Conservation (phyloP, 495 filamentous ascomycete genomes). For the Lentithecium fluviatile region DNA sequence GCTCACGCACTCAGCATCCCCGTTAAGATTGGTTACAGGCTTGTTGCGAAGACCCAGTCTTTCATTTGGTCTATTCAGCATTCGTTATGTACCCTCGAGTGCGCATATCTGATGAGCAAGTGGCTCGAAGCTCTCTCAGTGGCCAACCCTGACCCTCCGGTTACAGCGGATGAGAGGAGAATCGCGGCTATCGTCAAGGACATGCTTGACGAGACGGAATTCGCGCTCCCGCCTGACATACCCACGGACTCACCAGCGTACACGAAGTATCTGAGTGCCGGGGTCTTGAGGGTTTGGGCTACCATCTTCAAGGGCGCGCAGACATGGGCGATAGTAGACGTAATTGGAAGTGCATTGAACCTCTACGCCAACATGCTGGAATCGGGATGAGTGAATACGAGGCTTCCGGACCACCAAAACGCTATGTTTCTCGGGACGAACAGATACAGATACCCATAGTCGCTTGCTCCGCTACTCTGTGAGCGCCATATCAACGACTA, state of each 20-base stretch:
- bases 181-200: slow-evolving; percentile 66
- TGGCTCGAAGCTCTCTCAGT: slow-evolving; percentile 52
- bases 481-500: slow-evolving; percentile 45
- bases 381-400: slow-evolving; percentile 27
- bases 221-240: slow-evolving; percentile 61
- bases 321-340: slow-evolving; percentile 65
- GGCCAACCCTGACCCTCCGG: slow-evolving; percentile 37
- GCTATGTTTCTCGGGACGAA: no score
- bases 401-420: no score
- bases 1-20: slow-evolving; percentile 68
- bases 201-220: slow-evolving; percentile 70
- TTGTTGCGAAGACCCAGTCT: slow-evolving; percentile 67
- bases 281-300: slow-evolving; percentile 65
- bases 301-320: slow-evolving; percentile 66
- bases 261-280: slow-evolving; percentile 60
- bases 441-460: no score
- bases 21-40: slow-evolving; percentile 66
- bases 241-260: slow-evolving; percentile 48
- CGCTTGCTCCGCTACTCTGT: not conserved
- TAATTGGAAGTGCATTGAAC: slow-evolving; percentile 62
- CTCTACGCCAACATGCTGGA: slow-evolving; percentile 66
- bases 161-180: slow-evolving; percentile 61
- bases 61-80: slow-evolving; percentile 72
- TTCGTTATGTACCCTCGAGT: slow-evolving; percentile 67
- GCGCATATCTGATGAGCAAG: slow-evolving; percentile 62